These are phyloP conservation scores for Pseudogymnoascus destructans DNA, from an alignment of 2,329 filamentous ascomycete species.

Conservation along the genomic window DNA sequence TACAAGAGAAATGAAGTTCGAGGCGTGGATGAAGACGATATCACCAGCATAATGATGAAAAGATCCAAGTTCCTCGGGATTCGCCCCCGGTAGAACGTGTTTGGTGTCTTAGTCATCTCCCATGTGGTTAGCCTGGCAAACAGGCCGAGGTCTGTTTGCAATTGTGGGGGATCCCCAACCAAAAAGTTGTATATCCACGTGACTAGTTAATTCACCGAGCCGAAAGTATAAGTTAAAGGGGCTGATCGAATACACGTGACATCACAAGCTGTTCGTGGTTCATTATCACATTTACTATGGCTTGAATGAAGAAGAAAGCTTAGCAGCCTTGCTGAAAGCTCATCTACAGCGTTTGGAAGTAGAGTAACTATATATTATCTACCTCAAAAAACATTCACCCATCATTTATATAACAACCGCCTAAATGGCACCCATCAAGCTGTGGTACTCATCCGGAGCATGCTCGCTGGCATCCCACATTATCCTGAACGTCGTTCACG, in stretches of 20 bases:
- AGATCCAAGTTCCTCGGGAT: conserved; percentile 3
- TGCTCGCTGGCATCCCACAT: conserved; percentile 27
- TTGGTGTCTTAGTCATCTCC: background rate
- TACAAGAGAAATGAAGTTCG: conserved; percentile 1
- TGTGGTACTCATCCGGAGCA: conserved; percentile 23
- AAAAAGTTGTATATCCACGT: background rate
- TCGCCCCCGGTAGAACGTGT: background rate
- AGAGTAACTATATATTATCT: background rate
- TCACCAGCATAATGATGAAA: background rate
- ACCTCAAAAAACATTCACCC: background rate
- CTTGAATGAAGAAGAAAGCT: background rate
- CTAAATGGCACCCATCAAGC: conserved; percentile 17
- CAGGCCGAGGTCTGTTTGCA: background rate
- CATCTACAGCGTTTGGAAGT: background rate
- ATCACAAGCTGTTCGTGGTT: background rate
- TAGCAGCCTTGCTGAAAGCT: background rate
- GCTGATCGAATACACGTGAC: background rate
- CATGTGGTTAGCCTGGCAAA: conserved; percentile 1
- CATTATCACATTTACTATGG: background rate
- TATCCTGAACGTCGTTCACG: no score
- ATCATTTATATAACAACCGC: background rate
- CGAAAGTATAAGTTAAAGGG: background rate
- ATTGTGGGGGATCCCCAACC: background rate
- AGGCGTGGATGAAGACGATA: background rate
- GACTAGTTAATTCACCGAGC: background rate